phyloP scores from a whole-genome alignment of 1,284 basidiomycete genomes.

The Vanrija sp. region DNA sequence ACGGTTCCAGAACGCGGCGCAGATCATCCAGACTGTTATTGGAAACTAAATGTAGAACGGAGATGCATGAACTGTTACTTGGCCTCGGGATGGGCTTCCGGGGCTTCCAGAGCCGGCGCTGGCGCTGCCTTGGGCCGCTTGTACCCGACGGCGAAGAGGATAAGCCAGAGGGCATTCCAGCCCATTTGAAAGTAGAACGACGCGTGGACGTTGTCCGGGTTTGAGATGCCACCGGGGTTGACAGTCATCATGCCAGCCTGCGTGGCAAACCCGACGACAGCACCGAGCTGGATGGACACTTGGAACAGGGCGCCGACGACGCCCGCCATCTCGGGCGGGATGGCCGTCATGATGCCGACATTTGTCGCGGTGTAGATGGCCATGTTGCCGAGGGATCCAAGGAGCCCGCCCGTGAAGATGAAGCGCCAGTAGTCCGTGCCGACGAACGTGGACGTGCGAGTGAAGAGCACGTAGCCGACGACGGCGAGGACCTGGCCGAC shows the following conservation, averaged over 20 bases:
- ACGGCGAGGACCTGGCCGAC: slow-evolving; percentile 23
- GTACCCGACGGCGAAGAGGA: slow-evolving; percentile 29
- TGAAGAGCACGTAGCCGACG: slow-evolving; percentile 30
- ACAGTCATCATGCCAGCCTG: slow-evolving; percentile 40
- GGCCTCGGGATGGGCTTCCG: background rate
- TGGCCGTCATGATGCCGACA: slow-evolving; percentile 26
- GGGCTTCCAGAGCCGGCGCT: no score
- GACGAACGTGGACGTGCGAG: slow-evolving; percentile 10
- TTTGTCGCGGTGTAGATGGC: slow-evolving; percentile 8
- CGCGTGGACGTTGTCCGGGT: slow-evolving; percentile 28
- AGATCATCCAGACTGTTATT: no score
- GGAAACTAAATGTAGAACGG: no score
- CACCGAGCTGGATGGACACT: slow-evolving; percentile 33
- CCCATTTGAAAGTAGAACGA: slow-evolving; percentile 34
- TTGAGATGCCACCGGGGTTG: slow-evolving; percentile 25
- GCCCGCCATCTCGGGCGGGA: slow-evolving; percentile 32
- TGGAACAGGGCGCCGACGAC: slow-evolving; percentile 41
- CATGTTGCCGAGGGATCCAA: slow-evolving; percentile 12
- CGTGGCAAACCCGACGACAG: slow-evolving; percentile 31
- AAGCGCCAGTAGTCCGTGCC: slow-evolving; percentile 16
- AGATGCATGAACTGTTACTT: no score
- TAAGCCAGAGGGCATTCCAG: slow-evolving; percentile 28
- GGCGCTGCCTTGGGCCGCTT: slow-evolving; percentile 19
- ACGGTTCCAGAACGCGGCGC: no score
- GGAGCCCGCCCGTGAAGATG: slow-evolving; percentile 16